These are phyloP conservation scores for Pythium pectinolyticum DNA, from an alignment of 352 stramenopile genomes.

Conservation along the genomic window DNA sequence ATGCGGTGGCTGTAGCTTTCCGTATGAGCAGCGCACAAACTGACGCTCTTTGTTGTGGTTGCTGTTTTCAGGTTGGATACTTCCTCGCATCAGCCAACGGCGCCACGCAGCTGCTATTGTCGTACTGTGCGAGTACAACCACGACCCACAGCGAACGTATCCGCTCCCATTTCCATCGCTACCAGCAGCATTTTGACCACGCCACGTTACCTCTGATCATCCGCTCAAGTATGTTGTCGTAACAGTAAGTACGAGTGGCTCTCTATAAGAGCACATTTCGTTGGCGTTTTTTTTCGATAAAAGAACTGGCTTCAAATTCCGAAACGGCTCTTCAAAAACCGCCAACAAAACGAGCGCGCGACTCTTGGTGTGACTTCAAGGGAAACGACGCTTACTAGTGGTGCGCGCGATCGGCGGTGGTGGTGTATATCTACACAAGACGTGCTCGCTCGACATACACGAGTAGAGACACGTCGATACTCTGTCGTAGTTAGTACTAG, in stretches of 20 bases:
- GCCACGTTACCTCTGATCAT: conserved; percentile 15
- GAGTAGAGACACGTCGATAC: no score
- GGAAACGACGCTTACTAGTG: no score
- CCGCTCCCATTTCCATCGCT: conserved; percentile 47
- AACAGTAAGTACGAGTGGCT: conserved; percentile 6
- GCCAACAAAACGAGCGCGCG: conserved; percentile 15
- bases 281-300: conserved; percentile 11
- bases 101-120: conserved; percentile 40
- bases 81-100: conserved; percentile 32
- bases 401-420: no score
- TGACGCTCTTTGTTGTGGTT: background rate
- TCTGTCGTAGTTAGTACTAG: no score
- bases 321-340: conserved; percentile 14
- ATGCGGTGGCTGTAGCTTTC: background rate
- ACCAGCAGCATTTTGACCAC: conserved; percentile 27
- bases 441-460: background rate
- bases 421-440: background rate
- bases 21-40: background rate
- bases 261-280: conserved; percentile 17
- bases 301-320: conserved; percentile 1
- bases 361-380: background rate
- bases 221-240: background rate
- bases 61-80: conserved; percentile 49
- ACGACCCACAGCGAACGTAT: conserved; percentile 19
- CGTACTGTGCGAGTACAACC: conserved; percentile 50